Evolutionary conservation across 352 stramenopile genomes (phyloP).

Genomic region (Pythium angustatum): DNA sequence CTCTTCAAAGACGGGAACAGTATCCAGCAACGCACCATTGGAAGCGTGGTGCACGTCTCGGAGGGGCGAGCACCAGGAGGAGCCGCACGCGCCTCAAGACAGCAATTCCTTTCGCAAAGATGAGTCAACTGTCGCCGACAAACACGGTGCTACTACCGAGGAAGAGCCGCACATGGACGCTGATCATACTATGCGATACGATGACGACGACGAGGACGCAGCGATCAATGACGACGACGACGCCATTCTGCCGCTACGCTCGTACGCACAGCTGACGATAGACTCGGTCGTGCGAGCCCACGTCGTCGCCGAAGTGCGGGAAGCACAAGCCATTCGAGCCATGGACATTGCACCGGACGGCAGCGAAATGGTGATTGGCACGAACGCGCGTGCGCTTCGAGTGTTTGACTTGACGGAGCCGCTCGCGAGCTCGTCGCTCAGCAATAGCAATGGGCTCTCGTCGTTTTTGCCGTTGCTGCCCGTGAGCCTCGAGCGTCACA

Average conservation of each 20-base stretch:
- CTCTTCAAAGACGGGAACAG: not conserved
- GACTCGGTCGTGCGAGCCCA: constrained; percentile 45
- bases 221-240: not conserved
- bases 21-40: not conserved
- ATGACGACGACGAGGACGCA: constrained; percentile 1
- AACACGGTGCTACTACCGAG: not conserved
- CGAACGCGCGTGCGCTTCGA: constrained; percentile 55
- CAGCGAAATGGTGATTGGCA: constrained; percentile 54
- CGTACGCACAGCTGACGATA: constrained; percentile 43
- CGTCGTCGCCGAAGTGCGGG: constrained; percentile 55
- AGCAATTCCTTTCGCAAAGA: not conserved
- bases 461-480: constrained; percentile 54
- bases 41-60: constrained; percentile 17
- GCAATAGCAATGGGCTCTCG: not conserved
- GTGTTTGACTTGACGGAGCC: constrained; percentile 46
- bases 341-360: constrained; percentile 47
- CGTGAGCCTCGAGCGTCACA: constrained; percentile 55
- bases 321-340: constrained; percentile 56
- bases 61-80: not conserved
- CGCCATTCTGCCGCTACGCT: constrained; percentile 5
- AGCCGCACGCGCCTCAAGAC: not conserved
- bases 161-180: not conserved
- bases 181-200: not conserved
- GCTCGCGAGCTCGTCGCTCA: not conserved
- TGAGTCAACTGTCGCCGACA: not conserved